Base-by-base conservation (phyloP, 352 stramenopile genomes). In the Phytophthora citrophthora region DNA sequence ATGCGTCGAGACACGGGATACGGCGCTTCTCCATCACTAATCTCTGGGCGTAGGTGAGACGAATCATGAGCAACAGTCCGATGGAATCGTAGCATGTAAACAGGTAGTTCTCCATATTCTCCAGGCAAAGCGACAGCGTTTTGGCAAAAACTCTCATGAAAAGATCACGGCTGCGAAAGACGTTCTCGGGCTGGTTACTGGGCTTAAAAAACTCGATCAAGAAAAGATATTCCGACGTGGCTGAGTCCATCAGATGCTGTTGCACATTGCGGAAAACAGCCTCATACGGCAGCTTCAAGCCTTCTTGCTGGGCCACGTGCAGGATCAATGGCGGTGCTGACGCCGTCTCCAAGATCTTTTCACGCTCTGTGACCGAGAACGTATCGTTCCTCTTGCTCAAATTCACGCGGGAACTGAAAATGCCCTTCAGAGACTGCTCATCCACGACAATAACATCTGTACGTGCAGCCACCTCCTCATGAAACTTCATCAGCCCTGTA, bases 71-170 rank as follows among this genome's bases (percentile, higher is more conserved):
- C n/a, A 99, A 83, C 23, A 99, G 76, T 31, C 89, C 97, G 24
- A 99, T 92, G 13, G 89, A 93, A 82, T 99, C 97, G 66, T 98
- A 97, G 64, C 89, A 99, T 45, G 88, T 96, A 69, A 98, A 99
- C 2, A 99, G 70, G 62, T 99, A 99, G 76, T 99, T 99, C 61
- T 99, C 97, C 47, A 99, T 73, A 64, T 99, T 97, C 68, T 99
- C 97, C 13, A 99, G 76, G 41, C 97, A 92, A 24, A 98, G 59
- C 3, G 89, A 96, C n/a, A 99, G 77, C 24, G 97, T 99, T 69
- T 96, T 97, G 6, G 90, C 87, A 83, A 99, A 99, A 6, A 99
- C 94, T 20, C 89, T 83, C 44, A 98, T 79, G 69, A 99, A 99
- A 10, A 97, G 83, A 60, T 99, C 95, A 1, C 84, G 74, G n/a